These are phyloP conservation scores for Caloboletus firmus DNA, from an alignment of 1,284 basidiomycete species.

Conservation along the genomic window DNA sequence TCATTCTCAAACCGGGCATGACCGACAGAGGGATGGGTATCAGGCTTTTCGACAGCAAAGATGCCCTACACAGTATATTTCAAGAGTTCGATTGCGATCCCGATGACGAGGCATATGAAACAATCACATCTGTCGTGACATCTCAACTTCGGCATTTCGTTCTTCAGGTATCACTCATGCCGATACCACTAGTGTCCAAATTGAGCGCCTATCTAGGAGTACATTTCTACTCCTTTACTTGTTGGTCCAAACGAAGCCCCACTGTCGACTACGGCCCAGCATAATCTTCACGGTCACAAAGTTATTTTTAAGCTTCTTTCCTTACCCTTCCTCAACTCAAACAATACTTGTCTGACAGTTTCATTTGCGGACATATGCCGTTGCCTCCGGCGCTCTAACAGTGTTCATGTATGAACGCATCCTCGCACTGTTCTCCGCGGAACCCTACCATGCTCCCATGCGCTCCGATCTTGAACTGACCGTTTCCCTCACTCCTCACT, in stretches of 20 bases:
- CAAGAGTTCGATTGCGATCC: conserved; percentile 76
- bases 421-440: conserved; percentile 82
- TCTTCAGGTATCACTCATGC: conserved; percentile 67
- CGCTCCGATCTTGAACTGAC: conserved; percentile 27
- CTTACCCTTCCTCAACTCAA: conserved; percentile 6
- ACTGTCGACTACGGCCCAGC: conserved; percentile 21
- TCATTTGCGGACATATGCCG: conserved; percentile 92
- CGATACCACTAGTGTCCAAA: conserved; percentile 1
- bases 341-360: conserved; percentile 55
- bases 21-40: conserved; percentile 96
- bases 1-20: conserved; percentile 97
- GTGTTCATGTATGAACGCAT: conserved; percentile 82
- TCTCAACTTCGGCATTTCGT: conserved; percentile 96
- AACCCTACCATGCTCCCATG: conserved; percentile 55
- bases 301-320: conserved; percentile 43
- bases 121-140: conserved; percentile 63
- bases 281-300: conserved; percentile 59
- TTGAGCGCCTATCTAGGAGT: conserved; percentile 60
- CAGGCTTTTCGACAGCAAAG: conserved; percentile 82
- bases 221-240: conserved; percentile 74
- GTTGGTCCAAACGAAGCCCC: conserved; percentile 62
- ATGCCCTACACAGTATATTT: conserved; percentile 77
- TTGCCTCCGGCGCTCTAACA: conserved; percentile 78
- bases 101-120: conserved; percentile 34
- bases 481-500: conserved; percentile 64